Evolutionary conservation across 2,329 filamentous ascomycete species (phyloP).

Genomic region (Sporothrix curviconia): DNA sequence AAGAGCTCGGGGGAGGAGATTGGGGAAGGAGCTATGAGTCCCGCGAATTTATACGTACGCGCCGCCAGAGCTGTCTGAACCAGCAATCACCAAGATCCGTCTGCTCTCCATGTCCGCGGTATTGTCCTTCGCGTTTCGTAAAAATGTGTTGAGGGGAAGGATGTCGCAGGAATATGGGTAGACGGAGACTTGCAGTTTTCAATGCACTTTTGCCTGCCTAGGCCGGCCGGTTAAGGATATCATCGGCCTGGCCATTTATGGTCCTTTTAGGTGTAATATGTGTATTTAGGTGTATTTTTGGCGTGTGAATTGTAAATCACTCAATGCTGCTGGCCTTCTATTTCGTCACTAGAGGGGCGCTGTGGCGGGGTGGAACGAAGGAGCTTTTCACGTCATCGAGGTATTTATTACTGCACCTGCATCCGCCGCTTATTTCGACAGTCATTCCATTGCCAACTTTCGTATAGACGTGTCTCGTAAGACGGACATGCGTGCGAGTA

Average conservation of each 20-base stretch:
- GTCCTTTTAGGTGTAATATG: not conserved
- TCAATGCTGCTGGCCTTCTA: not conserved
- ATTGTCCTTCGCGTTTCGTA: not conserved
- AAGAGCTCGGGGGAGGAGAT: not conserved
- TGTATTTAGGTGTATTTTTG: no score
- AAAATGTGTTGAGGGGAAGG: no score
- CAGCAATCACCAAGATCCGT: slow-evolving; percentile 73
- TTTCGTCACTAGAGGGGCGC: slow-evolving; percentile 1
- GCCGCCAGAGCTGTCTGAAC: slow-evolving; percentile 85
- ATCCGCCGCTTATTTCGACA: no score
- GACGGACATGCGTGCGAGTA: no score
- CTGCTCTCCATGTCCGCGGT: slow-evolving; percentile 23
- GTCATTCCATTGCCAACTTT: no score
- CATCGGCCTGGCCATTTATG: not conserved
- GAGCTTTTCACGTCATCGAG: no score
- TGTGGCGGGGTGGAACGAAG: no score
- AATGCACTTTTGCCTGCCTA: not conserved
- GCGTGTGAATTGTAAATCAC: no score
- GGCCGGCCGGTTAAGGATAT: not conserved
- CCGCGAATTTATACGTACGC: slow-evolving; percentile 47
- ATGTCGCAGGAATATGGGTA: not conserved
- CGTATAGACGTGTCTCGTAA: no score
- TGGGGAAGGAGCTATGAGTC: not conserved
- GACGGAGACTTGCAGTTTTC: not conserved
- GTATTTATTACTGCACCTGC: no score